Evolutionary conservation across 768 basidiomycete species (phyloP), one percentile per base, ranked within the genome.

Genomic region (Agaricus sinodeliciosus): DNA sequence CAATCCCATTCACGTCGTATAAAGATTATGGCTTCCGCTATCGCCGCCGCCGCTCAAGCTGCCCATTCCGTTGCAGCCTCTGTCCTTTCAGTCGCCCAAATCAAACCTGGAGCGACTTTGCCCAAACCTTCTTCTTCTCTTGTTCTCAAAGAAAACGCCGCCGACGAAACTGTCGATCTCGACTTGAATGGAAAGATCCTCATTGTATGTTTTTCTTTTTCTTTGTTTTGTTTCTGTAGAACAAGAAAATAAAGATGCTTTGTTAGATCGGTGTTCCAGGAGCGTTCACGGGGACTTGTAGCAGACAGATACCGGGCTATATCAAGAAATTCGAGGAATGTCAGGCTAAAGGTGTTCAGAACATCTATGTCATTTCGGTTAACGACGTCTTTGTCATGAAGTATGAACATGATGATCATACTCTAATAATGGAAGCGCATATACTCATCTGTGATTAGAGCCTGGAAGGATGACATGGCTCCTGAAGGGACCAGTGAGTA

Each of bases 351-450:
- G 91, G 88, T 9, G 70, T 91, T 61, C 76, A 80, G 55, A 74
- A 79, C 48, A 78, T 90, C 55, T 85, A 82, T 56, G 77, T 93
- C 50, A 68, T 94, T 50, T 72, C 82, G 22, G 84, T 89, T 52
- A 94, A 94, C 65, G 91, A 94, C 63, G 75, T 77, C 6, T 93
- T 87, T 60, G 85, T 88, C 42, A 80, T 75, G 54, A 78, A 82
- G 75, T 78, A 51, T 51, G 72, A 60, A 15, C 48, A 7, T 9
- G 22, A 48, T 18, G 25, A 15, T 47, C 13, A 19, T 27, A 9
- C 22, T 22, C 22, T 25, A 12, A 4, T 11, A 9, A 13, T 22
- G 11, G 12, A 31, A 31, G 16, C 9, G n/a, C 42, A 49, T 28
- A 55, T 27, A 49, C 37, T n/a, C 27, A 40, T 9, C 25, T 11